Percentiles rank a stretch among this genome's conserved stretches.
phyloP scores from a whole-genome alignment of 345 rosid genomes.

The Eucalyptus cloeziana region DNA sequence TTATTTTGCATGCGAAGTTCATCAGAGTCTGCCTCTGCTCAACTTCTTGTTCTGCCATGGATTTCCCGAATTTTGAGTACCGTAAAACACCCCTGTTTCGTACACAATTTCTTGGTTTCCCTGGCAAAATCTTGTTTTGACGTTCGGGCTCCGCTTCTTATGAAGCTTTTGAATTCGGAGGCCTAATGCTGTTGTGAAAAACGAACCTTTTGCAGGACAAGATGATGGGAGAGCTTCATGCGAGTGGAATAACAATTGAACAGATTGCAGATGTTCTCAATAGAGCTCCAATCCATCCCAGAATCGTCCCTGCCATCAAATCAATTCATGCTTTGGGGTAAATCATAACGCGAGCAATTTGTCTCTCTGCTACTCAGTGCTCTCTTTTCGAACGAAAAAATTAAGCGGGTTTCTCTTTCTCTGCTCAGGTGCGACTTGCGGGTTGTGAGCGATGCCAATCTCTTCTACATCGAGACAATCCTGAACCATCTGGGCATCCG shows the following conservation, averaged over 20 bases:
- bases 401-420: background rate
- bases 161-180: background rate
- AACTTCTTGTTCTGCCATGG: background rate
- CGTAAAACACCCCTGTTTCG: background rate
- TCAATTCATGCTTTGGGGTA: constrained; percentile 76
- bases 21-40: background rate
- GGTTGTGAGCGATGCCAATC: constrained; percentile 71
- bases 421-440: constrained; percentile 67
- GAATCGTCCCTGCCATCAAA: constrained; percentile 58
- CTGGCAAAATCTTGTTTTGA: background rate
- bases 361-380: background rate
- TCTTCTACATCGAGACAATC: constrained; percentile 68
- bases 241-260: constrained; percentile 43
- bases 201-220: constrained; percentile 28
- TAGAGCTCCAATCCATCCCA: constrained; percentile 49
- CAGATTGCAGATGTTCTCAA: constrained; percentile 48
- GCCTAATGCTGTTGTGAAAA: background rate
- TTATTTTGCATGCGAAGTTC: background rate
- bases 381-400: background rate
- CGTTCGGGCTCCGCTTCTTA: background rate
- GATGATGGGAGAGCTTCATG: constrained; percentile 72
- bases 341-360: background rate
- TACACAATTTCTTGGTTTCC: background rate
- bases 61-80: background rate
- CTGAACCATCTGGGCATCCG: constrained; percentile 53